phyloP scores from a whole-genome alignment of 306 rosid genomes.

The Echinosophora koreensis region DNA sequence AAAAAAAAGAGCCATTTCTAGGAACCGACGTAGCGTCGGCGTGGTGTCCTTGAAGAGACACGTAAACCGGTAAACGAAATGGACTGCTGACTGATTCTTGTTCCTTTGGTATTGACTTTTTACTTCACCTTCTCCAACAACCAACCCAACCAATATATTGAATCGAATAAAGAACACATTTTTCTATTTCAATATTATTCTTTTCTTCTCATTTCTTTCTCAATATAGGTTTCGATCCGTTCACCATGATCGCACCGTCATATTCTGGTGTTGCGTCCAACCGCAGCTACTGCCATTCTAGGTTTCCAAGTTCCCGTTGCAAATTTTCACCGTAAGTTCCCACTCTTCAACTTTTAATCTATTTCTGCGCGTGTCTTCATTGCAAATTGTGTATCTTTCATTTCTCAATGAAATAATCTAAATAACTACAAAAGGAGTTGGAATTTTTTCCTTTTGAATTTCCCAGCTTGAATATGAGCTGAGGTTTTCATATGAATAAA shows the following conservation, averaged over 20 bases:
- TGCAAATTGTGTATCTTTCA: background rate
- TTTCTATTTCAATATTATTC: background rate
- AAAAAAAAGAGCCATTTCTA: too few relatives aligned
- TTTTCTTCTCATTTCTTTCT: background rate
- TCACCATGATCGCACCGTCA: conserved; percentile 56
- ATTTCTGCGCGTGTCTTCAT: background rate
- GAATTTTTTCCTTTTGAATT: background rate
- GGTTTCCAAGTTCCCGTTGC: background rate
- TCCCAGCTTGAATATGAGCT: background rate
- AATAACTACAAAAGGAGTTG: background rate
- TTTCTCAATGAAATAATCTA: background rate
- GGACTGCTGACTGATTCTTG: background rate
- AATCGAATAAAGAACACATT: too few relatives aligned
- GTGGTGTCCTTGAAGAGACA: too few relatives aligned
- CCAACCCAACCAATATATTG: background rate
- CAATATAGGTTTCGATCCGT: background rate
- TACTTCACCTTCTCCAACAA: background rate
- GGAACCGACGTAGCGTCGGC: too few relatives aligned
- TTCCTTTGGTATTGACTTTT: conserved; percentile 35
- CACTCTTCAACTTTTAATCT: too few relatives aligned
- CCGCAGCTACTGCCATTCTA: conserved; percentile 37
- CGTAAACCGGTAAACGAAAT: too few relatives aligned
- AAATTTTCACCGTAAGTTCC: background rate
- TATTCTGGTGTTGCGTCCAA: conserved; percentile 50
- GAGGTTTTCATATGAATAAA: too few relatives aligned